Conservation (phyloP, 2,329 filamentous ascomycete genomes). For the Colletotrichum nymphaeae region DNA sequence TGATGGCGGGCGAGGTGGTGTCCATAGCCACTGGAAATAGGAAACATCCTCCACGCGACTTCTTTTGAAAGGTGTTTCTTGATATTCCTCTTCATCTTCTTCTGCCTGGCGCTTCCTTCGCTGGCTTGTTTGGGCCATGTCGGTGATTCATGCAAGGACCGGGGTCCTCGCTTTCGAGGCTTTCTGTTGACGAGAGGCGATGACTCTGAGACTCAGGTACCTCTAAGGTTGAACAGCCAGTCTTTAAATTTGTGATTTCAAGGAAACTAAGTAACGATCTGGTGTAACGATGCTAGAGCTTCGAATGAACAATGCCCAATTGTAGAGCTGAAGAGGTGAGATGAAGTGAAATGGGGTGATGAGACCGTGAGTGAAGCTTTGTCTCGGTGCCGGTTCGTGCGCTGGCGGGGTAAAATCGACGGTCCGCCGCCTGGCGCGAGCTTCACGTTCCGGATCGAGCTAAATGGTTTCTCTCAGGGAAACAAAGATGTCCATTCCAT, state of each 20-base stretch:
- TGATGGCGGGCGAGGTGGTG: background rate
- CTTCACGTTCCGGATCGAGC: conserved; percentile 26
- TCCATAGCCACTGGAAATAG: conserved; percentile 27
- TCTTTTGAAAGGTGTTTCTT: conserved; percentile 8
- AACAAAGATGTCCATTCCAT: background rate
- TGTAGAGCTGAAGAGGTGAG: background rate
- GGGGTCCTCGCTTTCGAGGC: background rate
- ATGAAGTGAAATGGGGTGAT: background rate
- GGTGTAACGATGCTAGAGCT: background rate
- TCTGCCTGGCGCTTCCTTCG: conserved; percentile 25
- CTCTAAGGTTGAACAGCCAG: background rate
- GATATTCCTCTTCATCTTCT: conserved; percentile 3
- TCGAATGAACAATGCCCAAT: background rate
- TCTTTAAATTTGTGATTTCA: no score
- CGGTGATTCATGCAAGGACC: conserved; percentile 4
- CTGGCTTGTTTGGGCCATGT: conserved; percentile 19
- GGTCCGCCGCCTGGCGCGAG: conserved; percentile 25
- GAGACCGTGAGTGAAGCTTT: background rate
- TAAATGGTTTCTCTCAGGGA: conserved; percentile 1
- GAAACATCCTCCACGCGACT: background rate
- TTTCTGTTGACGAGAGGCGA: background rate
- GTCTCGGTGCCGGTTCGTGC: conserved; percentile 19
- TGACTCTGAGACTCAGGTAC: background rate
- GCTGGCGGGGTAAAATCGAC: conserved; percentile 19
- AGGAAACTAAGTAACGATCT: background rate